Evolutionary conservation across 176 grass and related monocot genomes (phyloP), one percentile per base, ranked within the genome.

Genomic region (Musa schizocarpa): DNA sequence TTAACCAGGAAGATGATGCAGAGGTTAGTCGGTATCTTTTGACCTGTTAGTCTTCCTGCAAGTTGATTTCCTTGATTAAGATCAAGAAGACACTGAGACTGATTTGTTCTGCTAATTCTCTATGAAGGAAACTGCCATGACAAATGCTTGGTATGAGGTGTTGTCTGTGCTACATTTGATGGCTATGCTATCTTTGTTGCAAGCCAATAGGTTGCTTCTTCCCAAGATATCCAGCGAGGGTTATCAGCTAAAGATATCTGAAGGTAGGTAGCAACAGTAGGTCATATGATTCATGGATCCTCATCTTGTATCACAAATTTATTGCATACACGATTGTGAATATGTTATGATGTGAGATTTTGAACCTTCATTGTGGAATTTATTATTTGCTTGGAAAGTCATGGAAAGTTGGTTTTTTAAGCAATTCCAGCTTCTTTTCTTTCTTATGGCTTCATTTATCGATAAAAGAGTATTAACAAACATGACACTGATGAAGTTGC

Each of bases 91-190:
- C 9, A 54, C 53, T 29, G 74, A 23, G 68, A 80, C 62, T 53
- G 65, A 59, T 57, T 34, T 61, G 50, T 53, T 78, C 62, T 70
- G 62, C 5, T 8, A 75, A 56, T 16, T 58, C 52, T 52, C 74
- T 19, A 83, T 54, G 63, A 77, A 93, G 94, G 87, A 97, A 64
- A 93, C 86, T 12, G 75, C 70, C 9, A 67, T 97, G 77, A n/a
- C 87, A 81, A 93, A 87, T 71, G 84, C 79, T 77, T 97, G 90
- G 94, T 97, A 97, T 50, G 94, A 97, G 88, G 88, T 87, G 48
- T 66, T 97, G n/a, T 97, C 94, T 6, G 86, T 89, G 50, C 76
- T 93, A 71, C 88, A 93, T 29, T 84, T 93, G 79, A 93, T 97
- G 85, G 74, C 87, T 52, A 79, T 90, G 83, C 59, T 96, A 72